Evolutionary conservation across 1,284 basidiomycete genomes (phyloP).

Genomic region (Melampsora americana): DNA sequence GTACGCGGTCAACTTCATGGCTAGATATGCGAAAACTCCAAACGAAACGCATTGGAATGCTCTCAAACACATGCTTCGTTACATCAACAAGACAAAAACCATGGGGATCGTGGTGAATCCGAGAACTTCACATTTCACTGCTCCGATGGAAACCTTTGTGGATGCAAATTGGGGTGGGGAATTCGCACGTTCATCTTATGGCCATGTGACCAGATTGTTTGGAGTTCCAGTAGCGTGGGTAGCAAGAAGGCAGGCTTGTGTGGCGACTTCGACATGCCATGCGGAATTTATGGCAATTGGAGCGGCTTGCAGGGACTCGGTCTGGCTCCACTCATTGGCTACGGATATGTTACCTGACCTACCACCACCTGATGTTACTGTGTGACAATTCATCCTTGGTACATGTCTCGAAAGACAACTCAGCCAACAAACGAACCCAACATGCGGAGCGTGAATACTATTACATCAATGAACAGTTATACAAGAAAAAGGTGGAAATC

Average conservation of each 20-base stretch:
- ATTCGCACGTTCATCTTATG: background rate
- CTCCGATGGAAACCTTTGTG: too few relatives aligned
- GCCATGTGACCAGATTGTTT: background rate
- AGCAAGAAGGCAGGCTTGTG: conserved; percentile 1
- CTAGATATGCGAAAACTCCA: too few relatives aligned
- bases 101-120: too few relatives aligned
- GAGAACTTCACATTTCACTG: too few relatives aligned
- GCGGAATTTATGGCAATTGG: conserved; percentile 23
- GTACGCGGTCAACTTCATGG: too few relatives aligned
- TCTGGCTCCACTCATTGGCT: background rate
- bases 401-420: conserved; percentile 7
- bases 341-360: background rate
- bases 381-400: conserved; percentile 10
- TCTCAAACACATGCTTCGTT: too few relatives aligned
- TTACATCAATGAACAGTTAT: conserved; percentile 1
- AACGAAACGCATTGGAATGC: too few relatives aligned
- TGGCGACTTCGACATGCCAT: conserved; percentile 21
- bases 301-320: background rate
- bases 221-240: background rate
- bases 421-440: conserved; percentile 5
- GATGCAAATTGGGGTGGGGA: too few relatives aligned
- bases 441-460: background rate
- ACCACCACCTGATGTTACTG: background rate
- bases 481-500: background rate
- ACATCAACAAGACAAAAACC: too few relatives aligned